These are phyloP conservation scores for Zygosaccharomyces sapae DNA, from an alignment of 1,139 yeast genomes.

Conservation along the genomic window DNA sequence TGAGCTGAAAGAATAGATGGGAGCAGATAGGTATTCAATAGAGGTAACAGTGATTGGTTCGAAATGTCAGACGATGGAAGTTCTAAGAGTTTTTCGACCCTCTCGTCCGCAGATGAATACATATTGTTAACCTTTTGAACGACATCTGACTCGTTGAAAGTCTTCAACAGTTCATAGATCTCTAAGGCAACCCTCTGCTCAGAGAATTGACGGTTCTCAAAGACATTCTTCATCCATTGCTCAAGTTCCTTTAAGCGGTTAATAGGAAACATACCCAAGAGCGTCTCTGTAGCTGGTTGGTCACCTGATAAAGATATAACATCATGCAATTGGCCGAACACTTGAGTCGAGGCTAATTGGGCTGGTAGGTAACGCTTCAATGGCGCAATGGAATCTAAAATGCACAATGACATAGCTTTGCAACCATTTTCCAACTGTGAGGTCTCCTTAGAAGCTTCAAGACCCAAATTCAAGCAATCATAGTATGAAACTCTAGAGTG, in stretches of 20 bases:
- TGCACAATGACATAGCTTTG: constrained; percentile 4
- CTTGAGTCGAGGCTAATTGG: constrained; percentile 15
- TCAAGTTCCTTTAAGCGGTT: constrained; percentile 13
- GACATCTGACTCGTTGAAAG: constrained; percentile 4
- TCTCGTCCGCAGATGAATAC: constrained; percentile 9
- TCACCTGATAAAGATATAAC: constrained; percentile 11
- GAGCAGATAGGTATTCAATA: constrained; percentile 36
- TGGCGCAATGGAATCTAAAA: constrained; percentile 13
- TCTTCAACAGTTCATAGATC: neutral
- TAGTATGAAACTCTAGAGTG: constrained; percentile 48
- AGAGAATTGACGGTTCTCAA: constrained; percentile 15
- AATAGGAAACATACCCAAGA: constrained; percentile 21
- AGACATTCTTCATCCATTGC: constrained; percentile 23
- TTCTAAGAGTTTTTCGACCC: constrained; percentile 7
- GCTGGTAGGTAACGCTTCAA: constrained; percentile 23
- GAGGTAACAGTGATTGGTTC: constrained; percentile 37
- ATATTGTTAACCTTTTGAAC: constrained; percentile 9
- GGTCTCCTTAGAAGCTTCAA: neutral
- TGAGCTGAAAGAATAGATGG: constrained; percentile 14
- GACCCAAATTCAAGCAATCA: constrained; percentile 42
- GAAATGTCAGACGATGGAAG: constrained; percentile 3
- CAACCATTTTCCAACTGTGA: constrained; percentile 7
- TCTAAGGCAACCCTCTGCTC: constrained; percentile 11
- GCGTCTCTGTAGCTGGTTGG: constrained; percentile 12
- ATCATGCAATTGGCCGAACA: constrained; percentile 25